Conservation (phyloP, 2,329 filamentous ascomycete genomes). For the Fusarium pilosicola region DNA sequence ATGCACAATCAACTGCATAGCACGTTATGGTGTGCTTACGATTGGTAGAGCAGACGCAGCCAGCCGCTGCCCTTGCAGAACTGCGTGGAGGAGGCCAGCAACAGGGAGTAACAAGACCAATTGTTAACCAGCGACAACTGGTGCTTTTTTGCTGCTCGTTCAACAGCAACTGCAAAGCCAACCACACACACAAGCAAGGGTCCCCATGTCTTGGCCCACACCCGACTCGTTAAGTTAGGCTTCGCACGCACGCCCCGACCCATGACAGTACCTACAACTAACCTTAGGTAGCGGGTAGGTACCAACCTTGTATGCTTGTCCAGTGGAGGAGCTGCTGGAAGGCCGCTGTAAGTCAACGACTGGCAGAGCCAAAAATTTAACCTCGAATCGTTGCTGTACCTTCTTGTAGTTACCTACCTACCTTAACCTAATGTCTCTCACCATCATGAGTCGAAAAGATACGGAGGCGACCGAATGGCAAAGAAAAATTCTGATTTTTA, state of each 20-base stretch:
- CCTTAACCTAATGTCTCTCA: not conserved
- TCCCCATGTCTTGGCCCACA: constrained; percentile 14
- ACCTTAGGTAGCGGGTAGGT: not conserved
- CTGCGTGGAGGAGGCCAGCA: constrained; percentile 25
- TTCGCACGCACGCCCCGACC: not conserved
- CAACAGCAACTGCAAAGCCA: not conserved
- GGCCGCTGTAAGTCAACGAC: constrained; percentile 8
- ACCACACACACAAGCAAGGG: constrained; percentile 19
- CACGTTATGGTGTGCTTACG: constrained; percentile 30
- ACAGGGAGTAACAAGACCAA: constrained; percentile 12
- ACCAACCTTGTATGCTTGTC: constrained; percentile 4
- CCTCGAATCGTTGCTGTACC: not conserved
- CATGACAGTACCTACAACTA: not conserved
- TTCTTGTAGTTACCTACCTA: no score
- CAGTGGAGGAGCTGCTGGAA: constrained; percentile 6
- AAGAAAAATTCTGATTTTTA: not conserved
- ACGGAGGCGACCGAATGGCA: constrained; percentile 11
- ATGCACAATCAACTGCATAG: constrained; percentile 27
- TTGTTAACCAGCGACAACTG: constrained; percentile 10
- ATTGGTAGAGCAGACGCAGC: constrained; percentile 43
- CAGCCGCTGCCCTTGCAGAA: constrained; percentile 44
- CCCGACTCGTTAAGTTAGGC: not conserved
- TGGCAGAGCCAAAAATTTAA: not conserved
- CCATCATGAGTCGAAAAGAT: constrained; percentile 14
- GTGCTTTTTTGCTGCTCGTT: constrained; percentile 9